Evolutionary conservation across 2,329 filamentous ascomycete species (phyloP).

Genomic region (Cercospora beticola): DNA sequence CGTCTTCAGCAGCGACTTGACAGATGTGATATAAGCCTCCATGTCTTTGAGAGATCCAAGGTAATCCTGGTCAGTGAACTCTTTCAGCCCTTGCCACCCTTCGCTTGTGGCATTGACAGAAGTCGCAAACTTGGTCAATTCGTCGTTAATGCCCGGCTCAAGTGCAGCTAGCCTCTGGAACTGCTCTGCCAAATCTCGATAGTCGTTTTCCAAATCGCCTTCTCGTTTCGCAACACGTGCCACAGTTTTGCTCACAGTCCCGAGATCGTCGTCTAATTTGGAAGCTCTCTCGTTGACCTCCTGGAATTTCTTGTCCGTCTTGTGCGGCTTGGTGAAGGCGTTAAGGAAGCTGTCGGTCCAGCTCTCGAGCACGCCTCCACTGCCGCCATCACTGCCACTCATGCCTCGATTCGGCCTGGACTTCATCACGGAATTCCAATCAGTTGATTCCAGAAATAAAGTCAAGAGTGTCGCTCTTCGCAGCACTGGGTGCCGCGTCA

Average conservation of each 20-base stretch:
- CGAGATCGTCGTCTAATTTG: constrained; percentile 91
- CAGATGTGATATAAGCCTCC: constrained; percentile 85
- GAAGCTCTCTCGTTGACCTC: constrained; percentile 90
- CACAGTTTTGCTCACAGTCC: constrained; percentile 93
- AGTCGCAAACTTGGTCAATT: constrained; percentile 81
- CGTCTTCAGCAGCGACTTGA: constrained; percentile 85
- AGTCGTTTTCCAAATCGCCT: constrained; percentile 81
- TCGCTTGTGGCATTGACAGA: constrained; percentile 80
- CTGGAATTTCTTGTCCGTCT: constrained; percentile 89
- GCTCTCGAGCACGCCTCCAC: constrained; percentile 81
- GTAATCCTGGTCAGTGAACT: constrained; percentile 94
- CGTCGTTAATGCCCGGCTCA: constrained; percentile 80
- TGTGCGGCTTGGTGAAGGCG: constrained; percentile 94
- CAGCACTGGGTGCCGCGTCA: constrained; percentile 84
- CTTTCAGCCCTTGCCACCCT: constrained; percentile 76
- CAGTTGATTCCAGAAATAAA: constrained; percentile 84
- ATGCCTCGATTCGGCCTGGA: constrained; percentile 65
- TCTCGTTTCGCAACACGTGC: constrained; percentile 85
- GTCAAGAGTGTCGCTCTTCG: constrained; percentile 79
- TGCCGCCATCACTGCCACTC: constrained; percentile 45
- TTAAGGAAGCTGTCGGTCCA: constrained; percentile 97
- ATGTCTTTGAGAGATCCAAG: constrained; percentile 89
- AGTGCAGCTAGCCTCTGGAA: constrained; percentile 90
- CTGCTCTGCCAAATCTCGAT: constrained; percentile 85
- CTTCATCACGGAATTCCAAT: constrained; percentile 97